These are phyloP conservation scores for Ramaria sp. DNA, from an alignment of 768 basidiomycete genomes.

Conservation along the genomic window DNA sequence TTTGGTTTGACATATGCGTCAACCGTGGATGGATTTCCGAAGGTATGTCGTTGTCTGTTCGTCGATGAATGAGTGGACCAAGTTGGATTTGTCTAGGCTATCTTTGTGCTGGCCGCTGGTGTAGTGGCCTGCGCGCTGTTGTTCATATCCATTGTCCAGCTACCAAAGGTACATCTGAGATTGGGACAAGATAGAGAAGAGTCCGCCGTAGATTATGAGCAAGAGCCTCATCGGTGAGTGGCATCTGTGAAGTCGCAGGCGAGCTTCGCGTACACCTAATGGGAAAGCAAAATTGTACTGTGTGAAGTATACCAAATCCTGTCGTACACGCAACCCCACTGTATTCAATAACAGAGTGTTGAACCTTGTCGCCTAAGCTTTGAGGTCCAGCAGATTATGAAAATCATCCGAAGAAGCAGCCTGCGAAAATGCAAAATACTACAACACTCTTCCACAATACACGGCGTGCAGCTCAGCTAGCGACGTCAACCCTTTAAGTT, in stretches of 20 bases:
- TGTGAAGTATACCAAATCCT: too few relatives aligned
- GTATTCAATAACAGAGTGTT: too few relatives aligned
- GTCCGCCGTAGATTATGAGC: not conserved
- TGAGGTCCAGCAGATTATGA: too few relatives aligned
- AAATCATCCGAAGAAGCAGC: too few relatives aligned
- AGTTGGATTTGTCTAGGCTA: not conserved
- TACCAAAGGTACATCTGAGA: not conserved
- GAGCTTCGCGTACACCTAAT: not conserved
- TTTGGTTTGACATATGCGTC: constrained; percentile 63
- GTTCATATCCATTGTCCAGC: not conserved
- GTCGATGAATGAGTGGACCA: not conserved
- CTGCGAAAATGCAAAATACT: too few relatives aligned
- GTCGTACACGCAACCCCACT: too few relatives aligned
- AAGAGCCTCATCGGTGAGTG: not conserved
- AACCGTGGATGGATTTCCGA: constrained; percentile 62
- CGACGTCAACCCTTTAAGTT: too few relatives aligned
- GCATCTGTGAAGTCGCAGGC: not conserved
- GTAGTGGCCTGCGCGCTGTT: not conserved
- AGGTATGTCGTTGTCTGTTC: constrained; percentile 17
- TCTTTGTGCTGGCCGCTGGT: not conserved
- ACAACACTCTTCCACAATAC: too few relatives aligned
- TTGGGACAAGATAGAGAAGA: not conserved
- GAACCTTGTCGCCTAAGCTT: too few relatives aligned
- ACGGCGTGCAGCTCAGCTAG: too few relatives aligned
- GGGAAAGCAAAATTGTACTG: too few relatives aligned